Evolutionary conservation across 805 yeast species (phyloP), one percentile per base, ranked within the genome.

Genomic region (Wickerhamomyces ciferrii): DNA sequence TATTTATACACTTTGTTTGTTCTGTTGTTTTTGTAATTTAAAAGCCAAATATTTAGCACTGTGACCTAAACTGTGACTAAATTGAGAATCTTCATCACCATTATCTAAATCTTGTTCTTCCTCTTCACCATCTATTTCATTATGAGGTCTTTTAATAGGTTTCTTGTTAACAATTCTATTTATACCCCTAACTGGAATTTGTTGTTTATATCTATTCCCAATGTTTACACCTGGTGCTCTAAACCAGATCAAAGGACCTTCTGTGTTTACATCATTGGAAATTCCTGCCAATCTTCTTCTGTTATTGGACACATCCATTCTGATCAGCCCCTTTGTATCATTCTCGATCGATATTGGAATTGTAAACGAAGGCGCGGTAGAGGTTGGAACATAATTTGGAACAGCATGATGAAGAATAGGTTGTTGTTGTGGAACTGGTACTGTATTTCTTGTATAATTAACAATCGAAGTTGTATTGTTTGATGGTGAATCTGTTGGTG

Each of bases 1-100:
- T 21, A 42, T 17, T 24, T 34, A 40, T 36, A 43, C 42, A 40
- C 42, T 14, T 24, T 35, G 24, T 27, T 18, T 11, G 38, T 25
- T 8, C 9, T 38, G 44, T 19, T 50, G 17, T 32, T 56, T 56
- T 6, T 46, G 49, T 35, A 49, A 48, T 59, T 75, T 79, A 76
- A 76, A 81, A 2, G 88, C 87, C 59, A 89, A 62, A 59, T 86
- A 90, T 56, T 74, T 72, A 2, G 89, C 87, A 43, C 86, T 78
- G 57, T 88, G 95, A 6, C 95, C 89, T 34, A 83, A 60, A 34
- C 75, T 75, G 24, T 63, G 52, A 20, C 19, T 25, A n/a, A 10
- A 4, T 11, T 34, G 37, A 6, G 13, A 18, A n/a, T 53, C 50
- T 35, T 57, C 62, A 10, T 62, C 52, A 10, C 48, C 58, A 25